phyloP scores from a whole-genome alignment of 2,329 filamentous ascomycete genomes.

The Malbranchea zuffiana region DNA sequence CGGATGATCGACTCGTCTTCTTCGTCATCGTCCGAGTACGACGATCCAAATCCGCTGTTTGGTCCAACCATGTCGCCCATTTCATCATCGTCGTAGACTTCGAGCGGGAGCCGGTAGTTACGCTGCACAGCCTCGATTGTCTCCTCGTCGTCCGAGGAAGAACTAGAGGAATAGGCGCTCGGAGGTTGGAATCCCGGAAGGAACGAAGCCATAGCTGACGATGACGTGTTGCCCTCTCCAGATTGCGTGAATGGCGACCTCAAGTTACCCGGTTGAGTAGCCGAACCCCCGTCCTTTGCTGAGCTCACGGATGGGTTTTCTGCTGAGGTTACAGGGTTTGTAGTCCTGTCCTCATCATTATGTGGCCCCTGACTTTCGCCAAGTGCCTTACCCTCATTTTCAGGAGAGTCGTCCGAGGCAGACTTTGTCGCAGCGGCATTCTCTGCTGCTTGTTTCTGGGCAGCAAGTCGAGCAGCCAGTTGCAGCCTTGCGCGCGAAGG shows the following conservation, averaged over 20 bases:
- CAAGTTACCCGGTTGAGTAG: constrained; percentile 7
- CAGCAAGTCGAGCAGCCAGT: constrained; percentile 74
- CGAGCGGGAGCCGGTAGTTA: constrained; percentile 43
- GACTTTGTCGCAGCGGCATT: constrained; percentile 28
- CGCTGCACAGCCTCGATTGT: constrained; percentile 29
- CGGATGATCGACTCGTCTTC: constrained; percentile 46
- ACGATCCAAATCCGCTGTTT: constrained; percentile 31
- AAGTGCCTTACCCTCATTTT: background rate
- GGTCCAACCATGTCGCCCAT: constrained; percentile 41
- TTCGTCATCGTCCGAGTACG: constrained; percentile 42
- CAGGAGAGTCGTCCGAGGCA: constrained; percentile 18
- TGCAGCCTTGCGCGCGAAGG: constrained; percentile 79
- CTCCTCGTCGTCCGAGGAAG: constrained; percentile 34
- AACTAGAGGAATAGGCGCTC: constrained; percentile 28
- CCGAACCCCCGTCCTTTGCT: constrained; percentile 3
- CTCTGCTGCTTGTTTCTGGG: constrained; percentile 56
- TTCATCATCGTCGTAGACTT: constrained; percentile 44
- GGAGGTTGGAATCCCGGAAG: constrained; percentile 31
- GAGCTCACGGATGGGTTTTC: constrained; percentile 6
- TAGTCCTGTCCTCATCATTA: too few species aligned
- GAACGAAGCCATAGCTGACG: constrained; percentile 28
- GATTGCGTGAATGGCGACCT: constrained; percentile 5
- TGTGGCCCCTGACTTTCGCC: background rate
- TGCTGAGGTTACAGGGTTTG: too few species aligned
- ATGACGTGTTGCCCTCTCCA: constrained; percentile 5